Percentiles rank a stretch among this genome's conserved stretches.
phyloP scores from a whole-genome alignment of 805 yeast species.

The Candida argentea region DNA sequence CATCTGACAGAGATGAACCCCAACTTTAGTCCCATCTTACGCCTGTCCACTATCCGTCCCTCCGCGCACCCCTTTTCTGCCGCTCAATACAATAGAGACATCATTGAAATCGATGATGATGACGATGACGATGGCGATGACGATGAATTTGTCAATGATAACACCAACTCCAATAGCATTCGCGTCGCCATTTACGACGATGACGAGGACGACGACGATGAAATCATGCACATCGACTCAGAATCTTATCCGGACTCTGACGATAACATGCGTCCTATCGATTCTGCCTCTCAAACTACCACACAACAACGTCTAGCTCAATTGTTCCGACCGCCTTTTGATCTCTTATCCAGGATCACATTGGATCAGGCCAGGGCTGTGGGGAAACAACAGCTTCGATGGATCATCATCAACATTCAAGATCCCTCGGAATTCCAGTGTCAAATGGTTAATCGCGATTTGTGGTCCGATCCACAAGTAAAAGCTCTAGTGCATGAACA shows the following conservation, averaged over 20 bases:
- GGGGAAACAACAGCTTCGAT: constrained; percentile 57
- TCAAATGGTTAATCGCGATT: constrained; percentile 84
- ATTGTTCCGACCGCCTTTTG: constrained; percentile 90
- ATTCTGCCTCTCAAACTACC: constrained; percentile 32
- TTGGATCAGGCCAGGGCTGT: constrained; percentile 64
- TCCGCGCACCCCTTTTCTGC: too few species aligned
- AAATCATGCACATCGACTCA: too few species aligned
- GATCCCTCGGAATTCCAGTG: constrained; percentile 78
- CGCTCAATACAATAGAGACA: constrained; percentile 7
- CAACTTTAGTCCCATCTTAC: too few species aligned
- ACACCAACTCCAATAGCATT: too few species aligned
- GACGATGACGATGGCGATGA: constrained; percentile 19
- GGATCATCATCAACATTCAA: constrained; percentile 86
- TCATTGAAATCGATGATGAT: constrained; percentile 11
- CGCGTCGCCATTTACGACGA: constrained; percentile 21
- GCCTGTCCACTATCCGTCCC: too few species aligned
- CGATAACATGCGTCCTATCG: constrained; percentile 15
- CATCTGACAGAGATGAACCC: too few species aligned
- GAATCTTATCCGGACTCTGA: too few species aligned
- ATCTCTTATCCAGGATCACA: constrained; percentile 57
- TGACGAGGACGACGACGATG: constrained; percentile 19
- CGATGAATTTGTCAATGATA: constrained; percentile 9
- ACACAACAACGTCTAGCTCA: constrained; percentile 66
- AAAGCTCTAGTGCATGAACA: constrained; percentile 54
- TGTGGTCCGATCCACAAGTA: constrained; percentile 68